These are phyloP conservation scores for Xerocomellus intermedius DNA, from an alignment of 768 basidiomycete species.

Conservation along the genomic window DNA sequence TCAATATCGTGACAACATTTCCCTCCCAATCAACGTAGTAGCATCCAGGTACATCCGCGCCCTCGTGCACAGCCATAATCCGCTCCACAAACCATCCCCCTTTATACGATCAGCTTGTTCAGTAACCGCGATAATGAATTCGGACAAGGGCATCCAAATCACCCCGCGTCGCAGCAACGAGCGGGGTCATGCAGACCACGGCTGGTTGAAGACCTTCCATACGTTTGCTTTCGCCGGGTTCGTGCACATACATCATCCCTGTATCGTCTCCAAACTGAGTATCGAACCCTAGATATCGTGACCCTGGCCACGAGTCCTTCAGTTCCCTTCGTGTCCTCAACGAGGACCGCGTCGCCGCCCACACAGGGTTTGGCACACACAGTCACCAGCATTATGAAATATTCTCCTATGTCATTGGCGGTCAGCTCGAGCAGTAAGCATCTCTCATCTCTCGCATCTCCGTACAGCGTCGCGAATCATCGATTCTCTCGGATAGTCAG, in stretches of 20 bases:
- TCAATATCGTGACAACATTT: neutral
- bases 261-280: slow-evolving; percentile 15
- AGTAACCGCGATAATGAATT: slow-evolving; percentile 13
- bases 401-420: slow-evolving; percentile 81
- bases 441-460: neutral
- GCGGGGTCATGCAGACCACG: slow-evolving; percentile 74
- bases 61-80: neutral
- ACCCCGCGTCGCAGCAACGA: slow-evolving; percentile 56
- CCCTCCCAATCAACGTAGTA: neutral
- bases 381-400: slow-evolving; percentile 87
- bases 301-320: slow-evolving; percentile 53
- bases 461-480: neutral
- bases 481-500: slow-evolving; percentile 45
- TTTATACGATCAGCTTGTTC: neutral
- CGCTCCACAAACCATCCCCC: neutral
- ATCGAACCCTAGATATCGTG: slow-evolving; percentile 51
- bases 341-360: slow-evolving; percentile 80
- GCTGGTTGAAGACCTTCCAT: slow-evolving; percentile 86
- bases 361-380: slow-evolving; percentile 84
- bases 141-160: slow-evolving; percentile 34
- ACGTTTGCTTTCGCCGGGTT: slow-evolving; percentile 76
- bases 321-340: slow-evolving; percentile 87
- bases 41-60: neutral
- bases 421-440: slow-evolving; percentile 78
- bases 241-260: slow-evolving; percentile 24